Percentiles rank a stretch among this genome's conserved stretches.
Evolutionary conservation across 176 grass and related monocot genomes (phyloP).

Genomic region (Carex scoparia): DNA sequence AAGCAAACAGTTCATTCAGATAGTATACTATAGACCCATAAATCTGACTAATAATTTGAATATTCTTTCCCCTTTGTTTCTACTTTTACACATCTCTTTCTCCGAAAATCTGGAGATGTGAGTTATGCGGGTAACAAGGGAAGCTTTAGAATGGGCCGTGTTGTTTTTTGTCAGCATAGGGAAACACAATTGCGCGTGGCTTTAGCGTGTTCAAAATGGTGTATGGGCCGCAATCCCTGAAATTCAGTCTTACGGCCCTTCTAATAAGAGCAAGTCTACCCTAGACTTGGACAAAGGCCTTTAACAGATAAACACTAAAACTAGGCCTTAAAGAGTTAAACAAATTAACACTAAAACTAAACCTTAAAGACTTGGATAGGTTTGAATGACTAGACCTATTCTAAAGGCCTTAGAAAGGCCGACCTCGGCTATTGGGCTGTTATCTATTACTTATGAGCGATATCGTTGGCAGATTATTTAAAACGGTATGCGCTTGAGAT

Average conservation of each 20-base stretch:
- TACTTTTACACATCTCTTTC: background rate
- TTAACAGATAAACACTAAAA: background rate
- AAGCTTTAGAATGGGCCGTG: background rate
- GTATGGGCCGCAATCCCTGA: too few species aligned
- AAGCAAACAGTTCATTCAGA: background rate
- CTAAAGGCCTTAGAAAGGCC: background rate
- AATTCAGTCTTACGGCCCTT: too few species aligned
- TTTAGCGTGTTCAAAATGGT: background rate
- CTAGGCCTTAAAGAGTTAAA: background rate
- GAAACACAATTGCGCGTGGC: background rate
- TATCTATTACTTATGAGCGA: background rate
- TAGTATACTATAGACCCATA: background rate
- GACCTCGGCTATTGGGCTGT: background rate
- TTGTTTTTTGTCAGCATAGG: background rate
- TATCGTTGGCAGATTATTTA: too few species aligned
- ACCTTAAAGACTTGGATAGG: background rate
- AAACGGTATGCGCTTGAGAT: too few species aligned
- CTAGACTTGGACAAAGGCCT: background rate
- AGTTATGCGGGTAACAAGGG: background rate
- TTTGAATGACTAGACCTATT: too few species aligned
- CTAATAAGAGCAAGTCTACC: background rate
- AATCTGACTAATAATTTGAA: too few species aligned
- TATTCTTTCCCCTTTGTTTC: background rate
- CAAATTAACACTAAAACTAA: background rate
- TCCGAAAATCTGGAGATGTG: background rate